Evolutionary conservation across 495 filamentous ascomycete genomes (phyloP).

Genomic region (Xylaria intraflava): DNA sequence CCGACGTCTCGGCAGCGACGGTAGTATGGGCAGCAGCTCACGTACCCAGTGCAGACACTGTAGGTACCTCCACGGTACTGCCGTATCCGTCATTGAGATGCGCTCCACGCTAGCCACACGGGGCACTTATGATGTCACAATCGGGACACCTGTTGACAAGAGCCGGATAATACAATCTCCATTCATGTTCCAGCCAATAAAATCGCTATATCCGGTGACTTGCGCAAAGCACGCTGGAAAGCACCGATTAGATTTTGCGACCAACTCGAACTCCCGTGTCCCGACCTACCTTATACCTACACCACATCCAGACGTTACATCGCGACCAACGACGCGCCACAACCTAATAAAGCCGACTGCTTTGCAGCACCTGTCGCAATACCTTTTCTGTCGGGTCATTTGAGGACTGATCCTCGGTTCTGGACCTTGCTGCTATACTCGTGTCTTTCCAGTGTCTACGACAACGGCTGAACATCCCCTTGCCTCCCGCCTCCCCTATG

Average conservation of each 20-base stretch:
- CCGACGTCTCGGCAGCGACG: no score
- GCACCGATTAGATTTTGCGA: not conserved
- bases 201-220: not conserved
- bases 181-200: not conserved
- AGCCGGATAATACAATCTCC: conserved; percentile 12
- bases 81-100: no score
- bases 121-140: conserved; percentile 5
- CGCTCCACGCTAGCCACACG: no score
- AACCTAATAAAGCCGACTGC: not conserved
- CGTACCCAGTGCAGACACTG: no score
- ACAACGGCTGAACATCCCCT: not conserved
- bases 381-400: not conserved
- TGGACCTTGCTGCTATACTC: not conserved
- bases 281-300: no score
- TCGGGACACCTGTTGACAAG: not conserved
- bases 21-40: no score
- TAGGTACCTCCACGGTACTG: no score
- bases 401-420: not conserved
- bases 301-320: not conserved
- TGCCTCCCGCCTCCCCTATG: not conserved
- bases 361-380: not conserved
- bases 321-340: conserved; percentile 9
- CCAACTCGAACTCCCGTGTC: no score
- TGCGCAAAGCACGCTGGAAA: conserved; percentile 1
- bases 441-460: not conserved